Evolutionary conservation across 2,329 filamentous ascomycete species (phyloP), one percentile per base, ranked within the genome.

Genomic region (Beauveria caledonica): DNA sequence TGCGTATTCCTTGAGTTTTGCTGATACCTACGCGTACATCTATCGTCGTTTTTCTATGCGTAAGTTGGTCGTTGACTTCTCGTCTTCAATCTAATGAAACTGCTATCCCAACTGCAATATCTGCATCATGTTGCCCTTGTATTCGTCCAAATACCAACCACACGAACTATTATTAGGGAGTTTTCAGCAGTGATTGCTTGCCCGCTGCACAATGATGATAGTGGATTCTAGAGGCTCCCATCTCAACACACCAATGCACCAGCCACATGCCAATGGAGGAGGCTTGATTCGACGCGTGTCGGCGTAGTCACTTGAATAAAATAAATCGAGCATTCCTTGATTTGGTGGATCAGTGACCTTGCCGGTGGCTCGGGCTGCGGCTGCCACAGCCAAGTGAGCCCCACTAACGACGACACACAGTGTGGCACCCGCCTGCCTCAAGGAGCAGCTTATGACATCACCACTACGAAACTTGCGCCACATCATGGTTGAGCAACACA

Each of bases 391-490:
- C 5, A 25, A 29, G 15, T 29, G 23, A 46, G 11, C 33, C 55
- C 44, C 44, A 25, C 55, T 15, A 27, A 49, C 29, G 19, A 23
- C 44, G 19, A 23, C 44, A 45, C 19, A 1, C 17, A n/a, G n/a
- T 59, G 49, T 59, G 57, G 46, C 49, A 42, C 29, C 25, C 19
- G 27, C 50, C 27, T 54, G 58, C 40, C 46, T 39, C 19, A 11
- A 19, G 3, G 15, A 54, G 40, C 49, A 25, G 39, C 58, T 21
- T 21, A 60, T 60, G 58, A 60, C 58, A 60, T 60, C 58, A 60
- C 29, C 9, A 53, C 17, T 53, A 27, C 40, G 27, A 17, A n/a
- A 46, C 8, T 11, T 36, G 49, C 42, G 49, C 58, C 49, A 60
- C 58, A 54, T n/a, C 44, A 39, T n/a, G 27, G 15, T 25, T 15